Base-by-base conservation (phyloP, 208 protist genomes). In the Trypanosomatidae sp. region DNA sequence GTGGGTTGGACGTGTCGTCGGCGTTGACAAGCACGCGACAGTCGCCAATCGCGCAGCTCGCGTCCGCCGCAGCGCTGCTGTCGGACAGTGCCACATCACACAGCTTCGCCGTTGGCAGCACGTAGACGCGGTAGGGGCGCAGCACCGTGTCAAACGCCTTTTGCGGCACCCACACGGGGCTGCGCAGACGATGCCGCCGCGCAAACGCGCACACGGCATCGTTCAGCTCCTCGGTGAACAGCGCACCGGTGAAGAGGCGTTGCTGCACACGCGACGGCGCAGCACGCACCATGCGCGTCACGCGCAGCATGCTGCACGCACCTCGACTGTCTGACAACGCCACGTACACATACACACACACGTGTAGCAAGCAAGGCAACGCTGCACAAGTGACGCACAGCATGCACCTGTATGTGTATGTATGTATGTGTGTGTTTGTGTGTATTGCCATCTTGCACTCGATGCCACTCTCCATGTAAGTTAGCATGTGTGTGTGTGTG, bases 11-110 rank as follows among this genome's bases (percentile, higher is more conserved):
- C 6, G 83, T 88, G 22, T 88, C 73, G 22, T 55, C 47, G 6
- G 83, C 74, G 46, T 92, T 88, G 22, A 92, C 72, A 41, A 84
- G 53, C 11, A 74, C 20, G 21, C 61, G 53, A 45, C 79, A 71
- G n/a, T 27, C 38, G 21, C 60, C 61, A 35, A 78, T 58, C 26
- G 37, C 26, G 18, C 33, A 39, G 2, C 25, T 54, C 22, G 56
- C 23, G 19, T 63, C 49, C 13, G 26, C 41, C 2, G 37, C 27
- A 4, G 51, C 33, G 48, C 56, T 49, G 8, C 61, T 58, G 1
- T 52, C 33, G 4, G 64, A 52, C 2, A 81, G 30, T 13, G 66
- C 56, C 10, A 84, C 37, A 33, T 84, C 67, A 30, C 73, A 86
- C 6, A 92, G 53, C 7, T 66, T 50, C 2, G 83, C 77, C 26